Percentiles rank a stretch among this genome's conserved stretches.
These are phyloP conservation scores for Nakazawaea wickerhamii DNA, from an alignment of 805 yeast species.

Conservation along the genomic window DNA sequence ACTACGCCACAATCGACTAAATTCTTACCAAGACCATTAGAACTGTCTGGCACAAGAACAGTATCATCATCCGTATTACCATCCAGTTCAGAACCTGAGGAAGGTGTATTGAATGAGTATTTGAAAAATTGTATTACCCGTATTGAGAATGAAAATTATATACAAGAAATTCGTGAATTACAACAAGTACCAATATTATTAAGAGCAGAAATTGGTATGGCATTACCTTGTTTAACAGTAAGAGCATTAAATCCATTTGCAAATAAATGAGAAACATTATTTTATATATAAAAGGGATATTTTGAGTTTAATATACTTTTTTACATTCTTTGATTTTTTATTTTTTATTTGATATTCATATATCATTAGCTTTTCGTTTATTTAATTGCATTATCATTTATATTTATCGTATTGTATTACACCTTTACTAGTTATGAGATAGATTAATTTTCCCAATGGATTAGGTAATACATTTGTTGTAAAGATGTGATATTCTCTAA, in stretches of 20 bases:
- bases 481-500: too few species aligned
- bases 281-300: slow-evolving; percentile 10
- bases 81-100: slow-evolving; percentile 12
- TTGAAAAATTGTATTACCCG: slow-evolving; percentile 52
- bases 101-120: slow-evolving; percentile 49
- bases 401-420: too few species aligned
- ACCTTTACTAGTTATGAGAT: too few species aligned
- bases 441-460: too few species aligned
- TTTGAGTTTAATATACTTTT: too few species aligned
- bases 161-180: slow-evolving; percentile 81
- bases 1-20: slow-evolving; percentile 3
- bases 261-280: too few species aligned
- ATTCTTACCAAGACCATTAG: background rate
- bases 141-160: slow-evolving; percentile 52
- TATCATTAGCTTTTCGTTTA: too few species aligned
- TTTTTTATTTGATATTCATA: too few species aligned
- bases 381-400: too few species aligned
- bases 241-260: slow-evolving; percentile 85
- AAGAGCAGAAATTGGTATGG: slow-evolving; percentile 92
- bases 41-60: slow-evolving; percentile 2
- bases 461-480: too few species aligned
- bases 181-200: slow-evolving; percentile 77
- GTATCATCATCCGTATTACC: slow-evolving; percentile 10
- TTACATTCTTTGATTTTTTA: background rate
- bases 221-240: slow-evolving; percentile 90